These are phyloP conservation scores for Gamarada debralockiae DNA, from an alignment of 495 filamentous ascomycete species.

Conservation along the genomic window DNA sequence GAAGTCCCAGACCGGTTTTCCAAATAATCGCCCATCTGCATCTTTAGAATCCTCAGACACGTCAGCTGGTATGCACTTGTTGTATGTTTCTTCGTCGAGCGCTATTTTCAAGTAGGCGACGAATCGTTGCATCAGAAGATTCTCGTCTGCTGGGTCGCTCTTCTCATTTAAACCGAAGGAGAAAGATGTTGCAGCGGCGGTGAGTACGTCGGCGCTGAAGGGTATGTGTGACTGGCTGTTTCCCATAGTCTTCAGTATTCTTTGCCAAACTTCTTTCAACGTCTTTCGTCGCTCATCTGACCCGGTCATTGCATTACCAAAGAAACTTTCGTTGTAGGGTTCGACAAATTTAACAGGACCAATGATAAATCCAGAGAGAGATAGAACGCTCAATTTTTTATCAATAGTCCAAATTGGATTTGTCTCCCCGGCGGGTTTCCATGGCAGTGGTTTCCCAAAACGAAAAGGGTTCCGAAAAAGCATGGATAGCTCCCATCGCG, in stretches of 20 bases:
- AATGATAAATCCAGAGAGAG: slow-evolving; percentile 17
- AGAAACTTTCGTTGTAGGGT: slow-evolving; percentile 19
- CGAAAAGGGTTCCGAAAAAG: slow-evolving; percentile 22
- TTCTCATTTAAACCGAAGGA: slow-evolving; percentile 21
- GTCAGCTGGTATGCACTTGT: slow-evolving; percentile 13
- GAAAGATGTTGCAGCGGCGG: slow-evolving; percentile 19
- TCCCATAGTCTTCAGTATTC: no score
- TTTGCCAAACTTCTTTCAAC: background rate
- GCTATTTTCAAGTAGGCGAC: slow-evolving; percentile 15
- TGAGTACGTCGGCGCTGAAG: slow-evolving; percentile 9
- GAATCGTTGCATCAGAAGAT: slow-evolving; percentile 14
- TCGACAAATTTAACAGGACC: slow-evolving; percentile 6
- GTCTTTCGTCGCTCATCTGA: slow-evolving; percentile 15
- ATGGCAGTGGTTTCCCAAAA: slow-evolving; percentile 21
- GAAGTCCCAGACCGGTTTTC: no score
- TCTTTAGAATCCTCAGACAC: no score
- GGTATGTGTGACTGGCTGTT: slow-evolving; percentile 10
- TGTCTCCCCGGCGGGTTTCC: slow-evolving; percentile 20
- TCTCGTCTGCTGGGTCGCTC: slow-evolving; percentile 18
- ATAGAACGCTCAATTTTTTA: slow-evolving; percentile 17
- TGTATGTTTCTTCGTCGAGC: slow-evolving; percentile 15
- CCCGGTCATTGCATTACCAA: slow-evolving; percentile 13
- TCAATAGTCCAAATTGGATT: slow-evolving; percentile 23
- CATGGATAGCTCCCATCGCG: slow-evolving; percentile 19
- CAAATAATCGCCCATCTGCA: slow-evolving; percentile 14